A percentile compares a stretch with the other conserved stretches of the same genome.
These are phyloP conservation scores for Croton laevigatus DNA, from an alignment of 441 rosid species.

Conservation along the genomic window DNA sequence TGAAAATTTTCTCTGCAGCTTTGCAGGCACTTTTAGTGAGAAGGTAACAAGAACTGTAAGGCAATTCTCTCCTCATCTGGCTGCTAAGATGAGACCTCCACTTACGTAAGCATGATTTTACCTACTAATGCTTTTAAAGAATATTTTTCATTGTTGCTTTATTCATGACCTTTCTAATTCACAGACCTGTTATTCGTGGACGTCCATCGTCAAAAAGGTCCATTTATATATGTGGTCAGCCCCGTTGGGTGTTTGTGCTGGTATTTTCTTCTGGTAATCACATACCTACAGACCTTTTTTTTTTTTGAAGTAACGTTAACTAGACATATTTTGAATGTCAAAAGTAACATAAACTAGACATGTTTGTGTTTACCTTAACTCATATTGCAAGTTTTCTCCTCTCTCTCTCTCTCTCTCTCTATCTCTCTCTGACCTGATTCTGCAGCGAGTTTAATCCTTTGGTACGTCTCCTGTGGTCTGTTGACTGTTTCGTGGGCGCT, in stretches of 20 bases:
- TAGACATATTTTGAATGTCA: conserved; percentile 2
- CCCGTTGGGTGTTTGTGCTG: conserved; percentile 89
- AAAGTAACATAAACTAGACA: neutral
- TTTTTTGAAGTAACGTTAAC: conserved; percentile 3
- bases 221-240: conserved; percentile 81
- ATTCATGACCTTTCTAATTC: conserved; percentile 24
- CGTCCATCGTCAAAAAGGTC: conserved; percentile 89
- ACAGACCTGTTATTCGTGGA: conserved; percentile 92
- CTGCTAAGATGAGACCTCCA: conserved; percentile 97
- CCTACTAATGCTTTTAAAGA: conserved; percentile 17
- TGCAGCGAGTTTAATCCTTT: conserved; percentile 69
- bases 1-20: conserved; percentile 54
- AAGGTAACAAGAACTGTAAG: conserved; percentile 83
- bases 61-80: conserved; percentile 87
- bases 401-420: no score
- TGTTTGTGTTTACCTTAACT: conserved; percentile 6
- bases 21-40: conserved; percentile 91
- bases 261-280: conserved; percentile 63
- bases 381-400: conserved; percentile 1
- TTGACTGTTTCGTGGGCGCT: conserved; percentile 81
- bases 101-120: conserved; percentile 49
- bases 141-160: conserved; percentile 15
- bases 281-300: neutral
- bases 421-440: neutral
- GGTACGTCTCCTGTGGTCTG: conserved; percentile 88